Base-by-base conservation (phyloP, 192 early-diverging fungal species). In the Coemansia sp. region DNA sequence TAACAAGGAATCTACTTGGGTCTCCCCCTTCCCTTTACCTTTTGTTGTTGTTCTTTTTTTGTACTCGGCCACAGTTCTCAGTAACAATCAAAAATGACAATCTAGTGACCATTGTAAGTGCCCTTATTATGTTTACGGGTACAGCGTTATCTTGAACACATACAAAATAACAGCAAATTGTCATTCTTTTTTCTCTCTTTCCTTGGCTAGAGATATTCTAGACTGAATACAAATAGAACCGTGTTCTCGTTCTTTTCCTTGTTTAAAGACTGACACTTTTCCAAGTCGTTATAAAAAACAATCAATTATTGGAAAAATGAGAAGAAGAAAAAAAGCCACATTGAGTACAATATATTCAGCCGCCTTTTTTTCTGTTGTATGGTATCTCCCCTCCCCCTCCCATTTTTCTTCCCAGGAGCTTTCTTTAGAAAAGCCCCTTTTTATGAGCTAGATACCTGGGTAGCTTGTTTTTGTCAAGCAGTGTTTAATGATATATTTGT, bases 31-130 rank as follows among this genome's bases (percentile, higher is more conserved):
- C 16, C 43, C 14, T 23, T 50, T 50, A 26, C 32, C 16, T 55
- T 26, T 55, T 55, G 52, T 55, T 55, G 52, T 55, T 16, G n/a
- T 50, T 50, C 19, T 14, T 30, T 55, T 21, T 32, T 9, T 58
- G 30, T 17, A 58, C 55, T 58, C n/a, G 55, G 55, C 55, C 55
- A 58, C 55, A 33, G 30, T 58, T 3, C 23, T 52, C 23, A 52
- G 30, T 35, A 58, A 58, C 55, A 58, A 58, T 58, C 32, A 33
- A 17, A 5, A 58, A 16, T 5, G n/a, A 17, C 4, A 58, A 16
- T 5, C 33, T 33, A 13, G 8, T 8, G 6, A 7, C 30, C 30
- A 58, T 58, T 58, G 55, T 57, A 32, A 16, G 55, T 57, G 17
- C 30, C 30, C 23, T 33, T 57, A 33, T 57, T 57, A 33, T 57